Base-by-base conservation (phyloP, 2,329 filamentous ascomycete genomes). In the Knoxdaviesia proteae region DNA sequence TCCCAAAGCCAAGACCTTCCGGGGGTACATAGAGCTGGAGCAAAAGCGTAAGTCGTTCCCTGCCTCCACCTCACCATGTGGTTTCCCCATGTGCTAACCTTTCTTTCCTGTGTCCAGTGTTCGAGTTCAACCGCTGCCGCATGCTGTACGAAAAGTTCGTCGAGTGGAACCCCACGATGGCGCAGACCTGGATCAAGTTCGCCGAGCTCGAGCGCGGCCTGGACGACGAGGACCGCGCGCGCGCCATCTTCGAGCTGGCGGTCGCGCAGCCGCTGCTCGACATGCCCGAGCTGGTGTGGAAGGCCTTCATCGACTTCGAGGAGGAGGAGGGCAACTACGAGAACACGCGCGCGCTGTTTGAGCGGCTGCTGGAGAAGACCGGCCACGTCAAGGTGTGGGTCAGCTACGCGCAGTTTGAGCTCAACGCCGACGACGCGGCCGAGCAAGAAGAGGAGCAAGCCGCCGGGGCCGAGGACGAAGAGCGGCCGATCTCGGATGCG, bases 381-480 rank as follows among this genome's bases (percentile, higher is more conserved):
- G 80, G 90, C 54, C 90, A 98, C 56, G 86, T 94, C 67, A 98
- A 96, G 67, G 90, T 98, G 46, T 98, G 90, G 90, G 93, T 90
- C 59, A 88, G 83, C 58, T 98, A 88, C 61, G 90, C 90, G n/a
- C 83, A 92, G 58, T 96, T 98, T 55, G 90, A 98, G 61, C 84
- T 96, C 64, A 88, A 90, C 57, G 71, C 74, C 42, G 73, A 74
- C 36, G 70, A 74, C 40, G 71, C 71, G 37, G 77, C 68, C 7
- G 63, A 61, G 4, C 62, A 64, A 7, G 65, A 70, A 29, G 69
- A 69, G 7, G 67, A 67, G 3, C 20, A 20, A 20, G 20, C 20
- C 20, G 20, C 20, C 20, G 20, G 20, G 20, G 67, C 67, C 5
- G 72, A 73, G 29, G 71, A 72, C 20, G 74, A 77, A 46, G 76